phyloP scores from a whole-genome alignment of 208 protist species.

The Willaertia magna region DNA sequence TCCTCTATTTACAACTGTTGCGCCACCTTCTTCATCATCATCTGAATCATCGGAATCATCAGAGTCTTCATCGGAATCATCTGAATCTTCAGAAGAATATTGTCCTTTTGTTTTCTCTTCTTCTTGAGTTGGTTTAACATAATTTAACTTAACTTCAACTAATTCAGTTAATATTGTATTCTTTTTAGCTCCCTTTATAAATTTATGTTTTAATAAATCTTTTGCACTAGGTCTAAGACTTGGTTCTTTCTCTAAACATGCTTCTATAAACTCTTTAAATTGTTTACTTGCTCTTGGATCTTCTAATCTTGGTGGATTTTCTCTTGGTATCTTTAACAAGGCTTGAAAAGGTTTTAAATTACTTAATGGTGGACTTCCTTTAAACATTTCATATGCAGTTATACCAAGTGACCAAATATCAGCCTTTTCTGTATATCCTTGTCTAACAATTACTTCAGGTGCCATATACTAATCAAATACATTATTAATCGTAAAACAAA shows the following conservation, averaged over 20 bases:
- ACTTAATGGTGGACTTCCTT: conserved; percentile 42
- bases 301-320: conserved; percentile 38
- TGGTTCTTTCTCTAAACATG: conserved; percentile 52
- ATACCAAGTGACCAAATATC: conserved; percentile 72
- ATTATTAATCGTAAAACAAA: background rate
- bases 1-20: background rate
- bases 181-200: conserved; percentile 17
- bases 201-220: conserved; percentile 34
- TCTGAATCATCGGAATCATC: background rate
- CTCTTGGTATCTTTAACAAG: conserved; percentile 51
- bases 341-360: conserved; percentile 57
- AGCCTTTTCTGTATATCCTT: conserved; percentile 14
- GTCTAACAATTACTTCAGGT: conserved; percentile 30
- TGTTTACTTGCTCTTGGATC: conserved; percentile 18
- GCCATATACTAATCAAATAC: conserved; percentile 49
- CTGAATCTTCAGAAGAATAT: background rate
- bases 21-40: background rate
- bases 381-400: conserved; percentile 58
- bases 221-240: conserved; percentile 34
- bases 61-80: background rate
- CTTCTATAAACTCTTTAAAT: conserved; percentile 48
- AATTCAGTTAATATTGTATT: background rate
- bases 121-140: background rate
- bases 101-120: background rate
- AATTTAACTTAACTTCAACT: background rate